Evolutionary conservation across 1,139 yeast genomes (phyloP).

Genomic region (Kodamaea sp.): DNA sequence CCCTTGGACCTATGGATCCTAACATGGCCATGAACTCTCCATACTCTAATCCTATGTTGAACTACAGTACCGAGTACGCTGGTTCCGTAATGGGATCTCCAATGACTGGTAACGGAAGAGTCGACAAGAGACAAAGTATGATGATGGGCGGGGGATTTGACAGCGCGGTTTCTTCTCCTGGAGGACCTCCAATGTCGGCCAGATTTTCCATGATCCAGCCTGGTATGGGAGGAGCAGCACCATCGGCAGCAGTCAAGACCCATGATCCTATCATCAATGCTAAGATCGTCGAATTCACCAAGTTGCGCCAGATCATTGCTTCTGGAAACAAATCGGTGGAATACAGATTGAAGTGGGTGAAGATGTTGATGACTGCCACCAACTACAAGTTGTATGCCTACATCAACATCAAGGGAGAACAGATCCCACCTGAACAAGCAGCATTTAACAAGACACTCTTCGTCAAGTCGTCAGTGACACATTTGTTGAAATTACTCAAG

Average conservation of each 20-base stretch:
- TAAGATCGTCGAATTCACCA: slow-evolving; percentile 38
- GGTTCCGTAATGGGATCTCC: slow-evolving; percentile 6
- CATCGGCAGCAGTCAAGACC: slow-evolving; percentile 9
- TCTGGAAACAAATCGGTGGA: slow-evolving; percentile 47
- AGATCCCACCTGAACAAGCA: slow-evolving; percentile 32
- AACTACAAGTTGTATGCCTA: slow-evolving; percentile 43
- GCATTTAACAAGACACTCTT: slow-evolving; percentile 37
- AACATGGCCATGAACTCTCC: slow-evolving; percentile 10
- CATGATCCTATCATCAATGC: slow-evolving; percentile 24
- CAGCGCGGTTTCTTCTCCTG: not conserved
- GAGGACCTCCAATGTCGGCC: slow-evolving; percentile 5
- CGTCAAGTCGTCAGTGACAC: slow-evolving; percentile 43
- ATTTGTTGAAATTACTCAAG: slow-evolving; percentile 38
- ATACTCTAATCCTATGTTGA: slow-evolving; percentile 23
- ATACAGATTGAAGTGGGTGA: slow-evolving; percentile 46
- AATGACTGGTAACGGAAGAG: slow-evolving; percentile 10
- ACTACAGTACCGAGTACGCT: slow-evolving; percentile 21
- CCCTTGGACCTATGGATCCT: slow-evolving; percentile 11
- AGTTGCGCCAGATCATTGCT: slow-evolving; percentile 40
- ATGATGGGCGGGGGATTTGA: slow-evolving; percentile 1
- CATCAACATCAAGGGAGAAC: slow-evolving; percentile 49
- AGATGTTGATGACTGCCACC: slow-evolving; percentile 45
- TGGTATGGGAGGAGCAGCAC: slow-evolving; percentile 3
- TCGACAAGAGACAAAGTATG: slow-evolving; percentile 21
- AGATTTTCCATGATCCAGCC: slow-evolving; percentile 13